A percentile compares a stretch with the other conserved stretches of the same genome.
These are phyloP conservation scores for Kwoniella heveanensis DNA, from an alignment of 768 basidiomycete species.

Conservation along the genomic window DNA sequence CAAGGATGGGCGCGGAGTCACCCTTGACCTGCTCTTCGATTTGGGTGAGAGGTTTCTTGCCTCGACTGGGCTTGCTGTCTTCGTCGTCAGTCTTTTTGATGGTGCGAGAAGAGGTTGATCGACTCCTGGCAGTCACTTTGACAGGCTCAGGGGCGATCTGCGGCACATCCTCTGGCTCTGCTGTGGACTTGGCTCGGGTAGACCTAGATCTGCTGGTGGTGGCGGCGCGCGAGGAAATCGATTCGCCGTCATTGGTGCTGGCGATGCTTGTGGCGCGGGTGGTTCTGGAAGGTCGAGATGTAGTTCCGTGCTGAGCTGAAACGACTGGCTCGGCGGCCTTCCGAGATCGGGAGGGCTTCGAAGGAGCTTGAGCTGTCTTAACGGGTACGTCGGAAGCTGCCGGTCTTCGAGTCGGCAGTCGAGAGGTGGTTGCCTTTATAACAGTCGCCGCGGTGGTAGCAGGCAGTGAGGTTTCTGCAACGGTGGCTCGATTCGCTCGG, in stretches of 20 bases:
- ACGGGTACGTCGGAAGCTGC: no score
- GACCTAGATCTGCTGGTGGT: conserved; percentile 12
- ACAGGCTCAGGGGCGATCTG: neutral
- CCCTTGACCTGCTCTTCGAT: conserved; percentile 12
- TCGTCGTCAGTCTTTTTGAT: conserved; percentile 6
- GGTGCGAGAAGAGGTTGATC: conserved; percentile 8
- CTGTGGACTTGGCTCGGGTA: conserved; percentile 12
- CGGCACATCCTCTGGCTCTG: conserved; percentile 15
- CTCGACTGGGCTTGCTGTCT: conserved; percentile 7
- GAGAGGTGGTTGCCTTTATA: conserved; percentile 2
- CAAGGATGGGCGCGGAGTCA: neutral
- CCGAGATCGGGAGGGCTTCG: conserved; percentile 1
- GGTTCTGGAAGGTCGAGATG: neutral
- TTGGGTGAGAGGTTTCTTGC: conserved; percentile 15
- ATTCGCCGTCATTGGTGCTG: neutral
- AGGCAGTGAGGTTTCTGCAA: no score
- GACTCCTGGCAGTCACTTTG: conserved; percentile 2
- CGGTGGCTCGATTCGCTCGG: no score
- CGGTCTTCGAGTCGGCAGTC: conserved; percentile 7
- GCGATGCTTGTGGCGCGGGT: neutral
- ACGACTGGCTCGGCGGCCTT: conserved; percentile 3
- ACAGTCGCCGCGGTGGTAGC: neutral
- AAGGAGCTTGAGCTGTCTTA: conserved; percentile 1
- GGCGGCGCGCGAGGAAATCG: neutral
- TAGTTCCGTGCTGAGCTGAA: neutral